Percentiles rank a stretch among this genome's conserved stretches.
These are phyloP conservation scores for Kwoniella europaea DNA, from an alignment of 768 basidiomycete species.

Conservation along the genomic window DNA sequence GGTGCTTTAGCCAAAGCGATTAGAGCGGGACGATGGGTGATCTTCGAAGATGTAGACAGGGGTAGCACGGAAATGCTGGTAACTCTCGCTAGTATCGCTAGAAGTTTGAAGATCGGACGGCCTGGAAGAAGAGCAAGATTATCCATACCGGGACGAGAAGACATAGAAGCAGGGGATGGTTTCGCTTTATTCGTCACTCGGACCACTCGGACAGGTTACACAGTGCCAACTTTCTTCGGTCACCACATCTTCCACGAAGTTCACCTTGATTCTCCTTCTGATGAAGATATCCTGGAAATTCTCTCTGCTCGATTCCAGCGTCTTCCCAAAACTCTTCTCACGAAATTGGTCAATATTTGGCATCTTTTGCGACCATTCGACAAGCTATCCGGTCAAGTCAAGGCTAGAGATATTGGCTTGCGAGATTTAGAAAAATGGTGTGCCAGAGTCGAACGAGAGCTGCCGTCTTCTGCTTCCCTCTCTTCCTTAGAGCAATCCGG, in stretches of 20 bases:
- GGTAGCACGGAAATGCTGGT: slow-evolving; percentile 89
- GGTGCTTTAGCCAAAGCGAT: slow-evolving; percentile 89
- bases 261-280: slow-evolving; percentile 66
- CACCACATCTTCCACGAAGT: slow-evolving; percentile 82
- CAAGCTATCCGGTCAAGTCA: slow-evolving; percentile 38
- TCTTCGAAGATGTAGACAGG: slow-evolving; percentile 89
- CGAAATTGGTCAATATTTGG: slow-evolving; percentile 74
- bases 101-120: slow-evolving; percentile 71
- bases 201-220: slow-evolving; percentile 64
- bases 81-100: slow-evolving; percentile 79
- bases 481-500: slow-evolving; percentile 28
- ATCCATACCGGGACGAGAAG: slow-evolving; percentile 74
- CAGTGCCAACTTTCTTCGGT: slow-evolving; percentile 76
- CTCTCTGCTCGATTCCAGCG: slow-evolving; percentile 70
- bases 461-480: slow-evolving; percentile 63
- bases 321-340: slow-evolving; percentile 64
- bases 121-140: slow-evolving; percentile 66
- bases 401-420: slow-evolving; percentile 65
- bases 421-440: slow-evolving; percentile 84
- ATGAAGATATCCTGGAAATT: slow-evolving; percentile 73
- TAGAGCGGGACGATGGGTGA: slow-evolving; percentile 87
- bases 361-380: slow-evolving; percentile 60
- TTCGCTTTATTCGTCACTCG: slow-evolving; percentile 91
- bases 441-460: slow-evolving; percentile 68
- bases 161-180: slow-evolving; percentile 73